Base-by-base conservation (phyloP, 208 protist genomes). In the Crithidia thermophila region DNA sequence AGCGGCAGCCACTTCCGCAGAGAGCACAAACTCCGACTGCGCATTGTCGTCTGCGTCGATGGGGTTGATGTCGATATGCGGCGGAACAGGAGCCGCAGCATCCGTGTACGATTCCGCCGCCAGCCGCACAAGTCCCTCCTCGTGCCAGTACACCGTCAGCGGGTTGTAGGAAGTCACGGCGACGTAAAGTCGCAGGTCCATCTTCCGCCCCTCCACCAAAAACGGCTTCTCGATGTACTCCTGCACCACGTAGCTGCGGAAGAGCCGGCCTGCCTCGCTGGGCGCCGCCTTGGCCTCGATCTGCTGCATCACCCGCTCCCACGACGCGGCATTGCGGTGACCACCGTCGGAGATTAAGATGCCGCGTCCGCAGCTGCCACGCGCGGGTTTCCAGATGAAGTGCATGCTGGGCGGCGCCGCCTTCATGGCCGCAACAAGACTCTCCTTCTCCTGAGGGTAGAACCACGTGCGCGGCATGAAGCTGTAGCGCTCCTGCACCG, bases 151-250 rank as follows among this genome's bases (percentile, higher is more conserved):
- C 18, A 98, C 65, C 14, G 74, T 72, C 18, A 98, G 71, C 4
- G 95, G 92, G 62, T 98, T 82, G 61, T 94, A 92, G 11, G 82
- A 93, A 6, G 94, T 92, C 39, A 99, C 90, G 11, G 88, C 63
- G 7, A 98, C 96, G 67, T 99, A 99, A 8, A 98, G 78, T 0
- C 97, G 85, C 43, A 99, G 76, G 62, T 99, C 97, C 70, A 97
- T 98, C 72, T 99, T 99, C 9, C 88, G 83, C 1, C 90, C 93
- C 39, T 98, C 77, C 16, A 99, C 81, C 10, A 99, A 77, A 37
- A 97, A 81, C 16, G 97, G 97, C 52, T 98, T 78, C 14, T 90
- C 86, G 10, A 98, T 72, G 81, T 99, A 99, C 53, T 95, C 81
- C 70, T 99, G 96, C 51, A 98, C 94, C 1, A 98, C 87, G 63